These are phyloP conservation scores for Takashimella tepidaria DNA, from an alignment of 1,284 basidiomycete genomes.

Conservation along the genomic window DNA sequence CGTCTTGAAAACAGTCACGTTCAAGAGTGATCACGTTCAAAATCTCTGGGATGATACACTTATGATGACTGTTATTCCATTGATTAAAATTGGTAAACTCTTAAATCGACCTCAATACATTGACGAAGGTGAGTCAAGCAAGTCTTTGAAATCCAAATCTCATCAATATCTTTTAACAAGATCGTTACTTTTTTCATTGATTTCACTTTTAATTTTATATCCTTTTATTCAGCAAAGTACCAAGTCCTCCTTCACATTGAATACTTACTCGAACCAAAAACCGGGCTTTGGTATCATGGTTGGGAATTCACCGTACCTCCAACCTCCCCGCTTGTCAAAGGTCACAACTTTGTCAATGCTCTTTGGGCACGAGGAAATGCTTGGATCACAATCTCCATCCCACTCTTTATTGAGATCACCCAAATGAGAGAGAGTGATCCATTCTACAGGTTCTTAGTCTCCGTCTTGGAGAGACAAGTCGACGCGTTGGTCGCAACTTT, in stretches of 20 bases:
- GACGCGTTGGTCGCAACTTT: constrained; percentile 51
- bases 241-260: constrained; percentile 55
- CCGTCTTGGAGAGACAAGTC: constrained; percentile 52
- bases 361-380: constrained; percentile 59
- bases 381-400: constrained; percentile 42
- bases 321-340: constrained; percentile 15
- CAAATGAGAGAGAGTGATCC: constrained; percentile 39
- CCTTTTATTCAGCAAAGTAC: constrained; percentile 51
- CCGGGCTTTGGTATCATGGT: constrained; percentile 49
- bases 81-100: constrained; percentile 60
- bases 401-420: constrained; percentile 9
- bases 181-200: too few relatives aligned
- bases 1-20: constrained; percentile 1
- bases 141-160: too few relatives aligned
- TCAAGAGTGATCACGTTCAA: neutral
- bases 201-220: too few relatives aligned
- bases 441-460: constrained; percentile 50
- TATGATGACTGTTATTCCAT: constrained; percentile 57
- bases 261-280: constrained; percentile 38
- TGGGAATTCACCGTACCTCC: constrained; percentile 30
- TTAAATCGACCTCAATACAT: constrained; percentile 55
- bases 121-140: constrained; percentile 52
- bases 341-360: constrained; percentile 50
- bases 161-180: too few relatives aligned
- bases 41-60: constrained; percentile 60